Percentiles rank a stretch among this genome's conserved stretches.
phyloP scores from a whole-genome alignment of 148 eudicot species.

The Spergularia marina region DNA sequence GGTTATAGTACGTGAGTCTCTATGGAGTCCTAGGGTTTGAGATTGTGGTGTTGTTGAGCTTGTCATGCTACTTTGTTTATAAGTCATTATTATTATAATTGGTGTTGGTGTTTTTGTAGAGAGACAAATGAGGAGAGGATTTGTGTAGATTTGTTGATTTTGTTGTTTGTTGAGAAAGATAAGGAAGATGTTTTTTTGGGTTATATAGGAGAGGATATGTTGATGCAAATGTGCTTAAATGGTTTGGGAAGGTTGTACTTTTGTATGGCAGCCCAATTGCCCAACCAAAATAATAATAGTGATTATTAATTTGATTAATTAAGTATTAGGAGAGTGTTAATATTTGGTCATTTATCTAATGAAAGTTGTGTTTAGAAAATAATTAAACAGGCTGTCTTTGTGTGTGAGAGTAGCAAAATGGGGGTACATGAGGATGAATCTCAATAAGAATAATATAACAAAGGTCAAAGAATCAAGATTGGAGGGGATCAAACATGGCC shows the following conservation, averaged over 20 bases:
- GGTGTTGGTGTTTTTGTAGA: not conserved
- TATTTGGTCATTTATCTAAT: not conserved
- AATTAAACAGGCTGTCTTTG: constrained; percentile 14
- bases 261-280: not conserved
- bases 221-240: not conserved
- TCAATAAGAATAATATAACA: not conserved
- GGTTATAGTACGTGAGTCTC: constrained; percentile 46
- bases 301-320: not conserved
- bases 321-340: not conserved
- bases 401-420: constrained; percentile 4
- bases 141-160: not conserved
- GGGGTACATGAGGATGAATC: not conserved
- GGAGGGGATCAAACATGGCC: not conserved
- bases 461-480: constrained; percentile 4
- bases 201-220: constrained; percentile 5
- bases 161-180: constrained; percentile 24
- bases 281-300: not conserved
- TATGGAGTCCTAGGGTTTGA: constrained; percentile 46
- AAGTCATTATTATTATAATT: constrained; percentile 20
- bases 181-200: not conserved
- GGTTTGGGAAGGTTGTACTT: not conserved
- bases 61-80: constrained; percentile 22
- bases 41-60: constrained; percentile 26
- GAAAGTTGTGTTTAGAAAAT: constrained; percentile 12
- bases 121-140: not conserved